Evolutionary conservation across 1,284 basidiomycete genomes (phyloP).

Genomic region (Tilletia indica): DNA sequence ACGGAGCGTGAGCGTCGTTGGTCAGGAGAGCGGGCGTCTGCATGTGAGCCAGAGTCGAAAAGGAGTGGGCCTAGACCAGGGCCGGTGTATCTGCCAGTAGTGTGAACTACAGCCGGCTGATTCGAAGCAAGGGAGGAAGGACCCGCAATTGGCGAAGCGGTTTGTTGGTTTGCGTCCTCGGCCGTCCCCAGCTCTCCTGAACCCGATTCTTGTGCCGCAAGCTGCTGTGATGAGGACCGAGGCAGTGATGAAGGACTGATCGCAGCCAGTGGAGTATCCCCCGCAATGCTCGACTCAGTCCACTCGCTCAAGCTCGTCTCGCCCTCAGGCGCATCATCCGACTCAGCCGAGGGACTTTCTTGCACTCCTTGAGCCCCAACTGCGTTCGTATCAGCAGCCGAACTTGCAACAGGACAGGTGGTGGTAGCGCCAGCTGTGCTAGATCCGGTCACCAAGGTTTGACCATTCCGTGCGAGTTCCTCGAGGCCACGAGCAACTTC

Average conservation of each 20-base stretch:
- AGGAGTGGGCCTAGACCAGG: not conserved
- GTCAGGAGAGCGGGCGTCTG: no score
- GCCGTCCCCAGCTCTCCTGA: no score
- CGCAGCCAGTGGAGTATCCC: not conserved
- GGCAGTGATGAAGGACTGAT: no score
- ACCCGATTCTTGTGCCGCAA: no score
- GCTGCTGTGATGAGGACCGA: no score
- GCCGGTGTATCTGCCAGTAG: not conserved
- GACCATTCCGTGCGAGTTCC: slow-evolving; percentile 1
- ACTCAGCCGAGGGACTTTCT: not conserved
- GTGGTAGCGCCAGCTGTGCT: not conserved
- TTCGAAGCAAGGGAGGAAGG: no score
- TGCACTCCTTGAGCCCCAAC: not conserved
- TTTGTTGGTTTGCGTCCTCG: no score
- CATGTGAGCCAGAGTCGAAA: no score
- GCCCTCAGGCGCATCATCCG: not conserved
- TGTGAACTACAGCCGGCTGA: no score
- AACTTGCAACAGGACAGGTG: no score
- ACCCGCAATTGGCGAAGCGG: no score
- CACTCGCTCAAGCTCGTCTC: not conserved
- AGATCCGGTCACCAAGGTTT: not conserved
- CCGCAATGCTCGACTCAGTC: slow-evolving; percentile 5
- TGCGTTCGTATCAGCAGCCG: not conserved
- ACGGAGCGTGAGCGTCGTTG: not conserved
- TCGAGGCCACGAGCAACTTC: slow-evolving; percentile 11